Evolutionary conservation across 2,329 filamentous ascomycete genomes (phyloP).

Genomic region (Fusarium praegraminearum): DNA sequence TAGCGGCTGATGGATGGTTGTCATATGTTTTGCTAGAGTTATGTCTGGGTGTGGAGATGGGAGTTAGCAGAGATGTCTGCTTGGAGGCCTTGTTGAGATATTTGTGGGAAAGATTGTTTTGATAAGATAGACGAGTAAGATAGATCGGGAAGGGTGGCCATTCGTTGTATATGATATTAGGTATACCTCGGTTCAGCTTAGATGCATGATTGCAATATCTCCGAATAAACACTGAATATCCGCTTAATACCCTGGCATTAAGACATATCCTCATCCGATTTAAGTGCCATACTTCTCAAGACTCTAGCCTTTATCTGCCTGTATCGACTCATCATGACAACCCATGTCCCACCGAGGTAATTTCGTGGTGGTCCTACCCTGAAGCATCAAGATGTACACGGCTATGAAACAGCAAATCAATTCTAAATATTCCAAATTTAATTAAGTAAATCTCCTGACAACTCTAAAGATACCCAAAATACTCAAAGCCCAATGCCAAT

Average conservation of each 20-base stretch:
- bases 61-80: neutral
- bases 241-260: neutral
- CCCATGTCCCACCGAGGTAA: neutral
- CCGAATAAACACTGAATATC: neutral
- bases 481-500: too few relatives aligned
- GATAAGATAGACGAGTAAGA: neutral
- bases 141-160: too few relatives aligned
- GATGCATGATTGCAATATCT: neutral
- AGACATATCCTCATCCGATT: neutral
- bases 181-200: neutral
- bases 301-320: neutral
- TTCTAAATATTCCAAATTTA: neutral
- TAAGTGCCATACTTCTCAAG: too few relatives aligned
- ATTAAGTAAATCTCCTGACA: neutral
- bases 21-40: neutral
- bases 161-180: fast-evolving
- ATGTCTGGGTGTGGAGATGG: neutral
- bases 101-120: too few relatives aligned
- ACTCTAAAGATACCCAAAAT: too few relatives aligned
- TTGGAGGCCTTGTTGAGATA: neutral
- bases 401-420: too few relatives aligned
- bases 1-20: too few relatives aligned
- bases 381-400: too few relatives aligned
- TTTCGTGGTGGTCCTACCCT: neutral
- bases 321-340: neutral